Conservation (phyloP, 495 filamentous ascomycete species). For the Xanthoparmelia taractica region DNA sequence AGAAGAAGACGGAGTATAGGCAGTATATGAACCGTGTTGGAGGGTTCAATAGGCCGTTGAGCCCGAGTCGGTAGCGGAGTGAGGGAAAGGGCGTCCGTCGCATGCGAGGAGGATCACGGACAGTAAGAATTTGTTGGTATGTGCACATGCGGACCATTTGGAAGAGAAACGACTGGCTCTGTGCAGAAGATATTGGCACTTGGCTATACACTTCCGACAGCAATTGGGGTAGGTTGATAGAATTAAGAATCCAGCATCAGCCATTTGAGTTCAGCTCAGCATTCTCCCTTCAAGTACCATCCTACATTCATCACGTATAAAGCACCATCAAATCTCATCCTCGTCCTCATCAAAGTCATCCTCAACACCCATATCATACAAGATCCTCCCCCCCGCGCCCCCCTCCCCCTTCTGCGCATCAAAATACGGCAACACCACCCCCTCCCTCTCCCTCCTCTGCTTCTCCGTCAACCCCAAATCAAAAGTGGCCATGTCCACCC, state of each 20-base stretch:
- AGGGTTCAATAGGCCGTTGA: slow-evolving; percentile 89
- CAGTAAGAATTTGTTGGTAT: too few relatives aligned
- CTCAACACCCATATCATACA: slow-evolving; percentile 94
- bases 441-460: slow-evolving; percentile 75
- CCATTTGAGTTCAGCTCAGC: background rate
- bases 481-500: slow-evolving; percentile 58
- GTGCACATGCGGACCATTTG: too few relatives aligned
- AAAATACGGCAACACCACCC: slow-evolving; percentile 84
- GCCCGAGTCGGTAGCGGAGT: slow-evolving; percentile 34
- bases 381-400: slow-evolving; percentile 73
- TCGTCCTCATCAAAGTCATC: slow-evolving; percentile 99
- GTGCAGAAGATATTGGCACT: background rate
- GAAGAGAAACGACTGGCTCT: background rate
- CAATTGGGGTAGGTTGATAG: background rate
- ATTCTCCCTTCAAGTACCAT: too few relatives aligned
- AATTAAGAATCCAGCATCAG: background rate
- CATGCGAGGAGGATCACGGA: too few relatives aligned
- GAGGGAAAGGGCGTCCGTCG: background rate
- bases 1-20: slow-evolving; percentile 91
- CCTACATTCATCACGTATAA: too few relatives aligned
- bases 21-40: slow-evolving; percentile 99
- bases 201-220: background rate
- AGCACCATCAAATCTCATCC: slow-evolving; percentile 54
- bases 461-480: slow-evolving; percentile 81
- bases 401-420: slow-evolving; percentile 83